phyloP scores from a whole-genome alignment of 306 rosid genomes.

The Lathyrus oleraceus region DNA sequence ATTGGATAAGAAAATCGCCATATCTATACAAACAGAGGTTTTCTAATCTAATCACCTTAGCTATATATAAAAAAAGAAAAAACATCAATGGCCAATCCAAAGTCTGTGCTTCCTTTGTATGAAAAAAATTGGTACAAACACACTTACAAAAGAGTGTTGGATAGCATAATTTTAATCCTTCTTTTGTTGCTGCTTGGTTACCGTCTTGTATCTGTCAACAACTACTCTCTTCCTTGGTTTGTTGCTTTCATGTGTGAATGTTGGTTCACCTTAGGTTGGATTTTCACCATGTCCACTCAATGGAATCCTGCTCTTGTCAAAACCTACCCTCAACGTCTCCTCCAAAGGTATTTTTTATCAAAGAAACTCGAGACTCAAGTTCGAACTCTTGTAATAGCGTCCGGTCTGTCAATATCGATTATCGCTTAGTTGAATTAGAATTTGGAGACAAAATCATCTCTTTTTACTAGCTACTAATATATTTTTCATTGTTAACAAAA shows the following conservation, averaged over 20 bases:
- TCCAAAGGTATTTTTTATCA: slow-evolving; percentile 37
- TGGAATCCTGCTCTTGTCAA: slow-evolving; percentile 49
- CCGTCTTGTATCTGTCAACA: slow-evolving; percentile 37
- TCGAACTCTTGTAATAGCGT: too few relatives aligned
- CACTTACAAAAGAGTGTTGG: slow-evolving; percentile 23
- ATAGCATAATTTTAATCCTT: slow-evolving; percentile 42
- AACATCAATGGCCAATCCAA: slow-evolving; percentile 34
- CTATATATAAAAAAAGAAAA: not conserved
- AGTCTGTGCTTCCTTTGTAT: slow-evolving; percentile 32
- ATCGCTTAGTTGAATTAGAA: too few relatives aligned
- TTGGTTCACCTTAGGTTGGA: slow-evolving; percentile 53
- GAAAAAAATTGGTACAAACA: slow-evolving; percentile 37
- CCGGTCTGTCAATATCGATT: too few relatives aligned
- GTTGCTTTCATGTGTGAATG: slow-evolving; percentile 55
- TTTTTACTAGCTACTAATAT: too few relatives aligned
- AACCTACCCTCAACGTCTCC: slow-evolving; percentile 56
- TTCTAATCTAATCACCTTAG: slow-evolving; percentile 3
- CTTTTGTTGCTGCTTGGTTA: slow-evolving; percentile 42
- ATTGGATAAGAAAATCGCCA: not conserved
- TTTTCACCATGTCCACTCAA: slow-evolving; percentile 35
- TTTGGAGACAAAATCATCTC: too few relatives aligned
- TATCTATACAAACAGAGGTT: not conserved
- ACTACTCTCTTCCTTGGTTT: slow-evolving; percentile 53
- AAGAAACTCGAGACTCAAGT: too few relatives aligned
- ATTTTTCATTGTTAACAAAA: too few relatives aligned